Conservation (phyloP, 2,329 filamentous ascomycete genomes). For the Stachybotrys chlorohalonatus region DNA sequence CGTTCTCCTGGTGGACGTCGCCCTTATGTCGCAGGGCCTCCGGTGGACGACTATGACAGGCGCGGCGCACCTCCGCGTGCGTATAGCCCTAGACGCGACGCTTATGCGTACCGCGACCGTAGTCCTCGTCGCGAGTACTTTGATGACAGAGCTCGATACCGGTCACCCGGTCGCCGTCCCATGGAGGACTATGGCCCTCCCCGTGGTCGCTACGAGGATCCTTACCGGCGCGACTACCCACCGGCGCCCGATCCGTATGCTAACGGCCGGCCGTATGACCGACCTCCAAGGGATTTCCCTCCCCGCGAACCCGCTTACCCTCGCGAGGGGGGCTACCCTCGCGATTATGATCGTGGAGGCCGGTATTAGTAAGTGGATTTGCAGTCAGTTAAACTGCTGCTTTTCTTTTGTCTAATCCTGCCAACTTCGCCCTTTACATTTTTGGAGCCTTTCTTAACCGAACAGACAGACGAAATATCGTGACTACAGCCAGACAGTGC, state of each 20-base stretch:
- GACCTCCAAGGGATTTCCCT: constrained; percentile 42
- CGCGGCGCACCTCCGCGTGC: constrained; percentile 67
- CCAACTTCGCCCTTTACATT: neutral
- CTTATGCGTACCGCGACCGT: constrained; percentile 76
- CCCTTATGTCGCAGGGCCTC: constrained; percentile 49
- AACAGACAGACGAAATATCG: neutral
- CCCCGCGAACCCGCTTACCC: constrained; percentile 32
- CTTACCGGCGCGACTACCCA: constrained; percentile 62
- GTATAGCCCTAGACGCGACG: constrained; percentile 70
- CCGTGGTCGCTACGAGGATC: constrained; percentile 65
- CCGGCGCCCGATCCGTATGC: constrained; percentile 55
- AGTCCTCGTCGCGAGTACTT: constrained; percentile 85
- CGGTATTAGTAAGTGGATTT: constrained; percentile 38
- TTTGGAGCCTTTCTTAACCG: constrained; percentile 16
- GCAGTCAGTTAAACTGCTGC: neutral
- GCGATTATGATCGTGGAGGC: constrained; percentile 41
- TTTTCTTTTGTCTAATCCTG: neutral
- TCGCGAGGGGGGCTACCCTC: constrained; percentile 28
- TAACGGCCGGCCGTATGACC: constrained; percentile 48
- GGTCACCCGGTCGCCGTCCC: constrained; percentile 69
- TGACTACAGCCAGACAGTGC: neutral
- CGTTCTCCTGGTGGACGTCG: constrained; percentile 57
- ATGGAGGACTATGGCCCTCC: constrained; percentile 69
- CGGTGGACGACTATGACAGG: constrained; percentile 73
- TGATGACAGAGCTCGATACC: constrained; percentile 70